Evolutionary conservation across 345 rosid species (phyloP).

Genomic region (Eucalyptus fibrosa): DNA sequence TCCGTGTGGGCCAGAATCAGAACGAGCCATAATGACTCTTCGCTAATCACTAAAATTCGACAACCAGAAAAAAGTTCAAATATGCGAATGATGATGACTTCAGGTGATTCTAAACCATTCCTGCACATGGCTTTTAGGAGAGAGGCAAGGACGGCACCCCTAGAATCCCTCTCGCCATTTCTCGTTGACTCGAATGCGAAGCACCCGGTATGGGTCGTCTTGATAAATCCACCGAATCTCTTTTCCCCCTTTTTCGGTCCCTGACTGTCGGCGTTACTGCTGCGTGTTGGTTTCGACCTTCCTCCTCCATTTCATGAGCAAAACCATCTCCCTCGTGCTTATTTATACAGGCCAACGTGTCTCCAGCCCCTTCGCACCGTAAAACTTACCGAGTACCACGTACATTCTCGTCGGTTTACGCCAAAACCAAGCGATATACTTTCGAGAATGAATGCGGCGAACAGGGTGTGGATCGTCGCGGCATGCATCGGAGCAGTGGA

Average conservation of each 20-base stretch:
- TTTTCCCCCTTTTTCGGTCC: neutral
- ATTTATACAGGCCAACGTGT: neutral
- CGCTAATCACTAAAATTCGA: neutral
- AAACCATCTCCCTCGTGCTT: neutral
- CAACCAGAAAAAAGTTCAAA: neutral
- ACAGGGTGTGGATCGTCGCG: neutral
- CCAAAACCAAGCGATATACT: neutral
- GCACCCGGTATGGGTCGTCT: neutral
- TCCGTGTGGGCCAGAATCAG: neutral
- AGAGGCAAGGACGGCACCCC: neutral
- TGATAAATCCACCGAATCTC: neutral
- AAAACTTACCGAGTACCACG: neutral
- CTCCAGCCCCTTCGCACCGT: neutral
- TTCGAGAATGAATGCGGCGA: neutral
- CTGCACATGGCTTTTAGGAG: neutral
- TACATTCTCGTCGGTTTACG: neutral
- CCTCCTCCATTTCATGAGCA: neutral
- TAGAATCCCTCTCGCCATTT: neutral
- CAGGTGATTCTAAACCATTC: neutral
- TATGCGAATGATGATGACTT: neutral
- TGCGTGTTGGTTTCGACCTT: neutral
- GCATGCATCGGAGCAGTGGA: slow-evolving; percentile 1
- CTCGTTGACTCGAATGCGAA: neutral
- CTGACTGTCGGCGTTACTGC: neutral
- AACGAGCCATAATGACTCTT: neutral